These are phyloP conservation scores for Pinus tabuliformis DNA, from an alignment of 75 land plant genomes.

Conservation along the genomic window DNA sequence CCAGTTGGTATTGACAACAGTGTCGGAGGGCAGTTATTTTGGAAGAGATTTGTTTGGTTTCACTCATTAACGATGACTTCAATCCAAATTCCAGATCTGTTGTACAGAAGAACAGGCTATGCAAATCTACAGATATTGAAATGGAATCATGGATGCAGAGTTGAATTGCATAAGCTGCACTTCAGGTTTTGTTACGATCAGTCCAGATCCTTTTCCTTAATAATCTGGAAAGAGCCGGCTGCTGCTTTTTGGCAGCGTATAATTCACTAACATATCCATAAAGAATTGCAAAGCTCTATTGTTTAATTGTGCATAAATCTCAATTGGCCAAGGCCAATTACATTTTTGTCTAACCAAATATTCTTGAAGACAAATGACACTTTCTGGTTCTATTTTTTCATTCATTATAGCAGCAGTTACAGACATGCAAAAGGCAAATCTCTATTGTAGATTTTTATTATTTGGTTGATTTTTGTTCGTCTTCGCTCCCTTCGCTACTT, in stretches of 20 bases:
- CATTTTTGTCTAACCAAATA: background rate
- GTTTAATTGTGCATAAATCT: background rate
- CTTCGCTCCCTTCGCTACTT: background rate
- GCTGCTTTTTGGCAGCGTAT: constrained; percentile 1
- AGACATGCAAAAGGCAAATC: background rate
- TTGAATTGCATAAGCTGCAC: constrained; percentile 2
- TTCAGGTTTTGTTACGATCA: background rate
- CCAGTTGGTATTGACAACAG: background rate
- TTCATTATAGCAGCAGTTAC: background rate
- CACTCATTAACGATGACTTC: background rate
- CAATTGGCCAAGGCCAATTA: background rate
- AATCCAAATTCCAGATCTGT: constrained; percentile 4
- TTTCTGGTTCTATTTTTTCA: background rate
- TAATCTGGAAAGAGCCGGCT: constrained; percentile 9
- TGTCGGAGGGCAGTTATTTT: background rate
- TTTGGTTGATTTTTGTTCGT: background rate
- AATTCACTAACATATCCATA: background rate
- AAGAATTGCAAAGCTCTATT: background rate
- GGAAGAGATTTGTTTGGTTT: background rate
- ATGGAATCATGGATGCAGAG: constrained; percentile 9
- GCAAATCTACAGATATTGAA: background rate
- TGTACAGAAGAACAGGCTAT: background rate
- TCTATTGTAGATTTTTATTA: background rate
- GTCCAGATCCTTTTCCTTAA: constrained; percentile 6
- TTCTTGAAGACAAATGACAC: background rate